These are phyloP conservation scores for Pythium sukuiense DNA, from an alignment of 352 stramenopile genomes.

Conservation along the genomic window DNA sequence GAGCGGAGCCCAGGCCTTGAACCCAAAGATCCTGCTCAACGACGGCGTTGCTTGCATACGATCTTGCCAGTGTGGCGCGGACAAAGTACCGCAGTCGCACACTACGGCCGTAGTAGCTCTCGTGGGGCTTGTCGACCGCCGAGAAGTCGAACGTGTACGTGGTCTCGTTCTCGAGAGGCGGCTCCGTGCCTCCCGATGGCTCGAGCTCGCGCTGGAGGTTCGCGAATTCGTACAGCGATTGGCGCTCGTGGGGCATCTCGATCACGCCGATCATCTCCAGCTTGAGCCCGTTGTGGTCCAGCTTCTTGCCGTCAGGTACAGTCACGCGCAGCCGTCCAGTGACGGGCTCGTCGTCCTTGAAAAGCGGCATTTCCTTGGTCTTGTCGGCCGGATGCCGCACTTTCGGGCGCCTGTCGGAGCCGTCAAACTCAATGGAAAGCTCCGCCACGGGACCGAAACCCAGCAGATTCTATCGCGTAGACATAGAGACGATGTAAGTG, in stretches of 20 bases:
- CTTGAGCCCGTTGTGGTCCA: constrained; percentile 96
- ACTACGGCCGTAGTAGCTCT: constrained; percentile 97
- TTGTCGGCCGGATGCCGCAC: constrained; percentile 33
- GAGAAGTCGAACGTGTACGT: constrained; percentile 93
- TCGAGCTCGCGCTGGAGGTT: constrained; percentile 90
- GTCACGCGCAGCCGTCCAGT: constrained; percentile 62
- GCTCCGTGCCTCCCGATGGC: constrained; percentile 46
- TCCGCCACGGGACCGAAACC: constrained; percentile 48
- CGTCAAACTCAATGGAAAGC: constrained; percentile 42
- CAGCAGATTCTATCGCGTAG: constrained; percentile 46
- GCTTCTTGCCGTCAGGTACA: constrained; percentile 88
- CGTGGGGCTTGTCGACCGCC: constrained; percentile 93
- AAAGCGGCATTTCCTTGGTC: constrained; percentile 49
- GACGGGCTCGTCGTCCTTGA: constrained; percentile 55
- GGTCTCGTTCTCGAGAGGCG: constrained; percentile 48
- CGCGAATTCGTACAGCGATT: constrained; percentile 91
- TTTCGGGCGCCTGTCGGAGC: constrained; percentile 30
- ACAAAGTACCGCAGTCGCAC: constrained; percentile 96
- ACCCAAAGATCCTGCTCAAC: constrained; percentile 95
- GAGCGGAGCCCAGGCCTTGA: constrained; percentile 61
- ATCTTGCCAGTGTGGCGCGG: constrained; percentile 89
- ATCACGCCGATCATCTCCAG: constrained; percentile 96
- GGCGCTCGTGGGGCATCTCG: constrained; percentile 83
- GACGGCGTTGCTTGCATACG: constrained; percentile 90
- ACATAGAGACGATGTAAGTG: background rate